Conservation (phyloP, 2,329 filamentous ascomycete species). For the Arthrobotrys iridis region DNA sequence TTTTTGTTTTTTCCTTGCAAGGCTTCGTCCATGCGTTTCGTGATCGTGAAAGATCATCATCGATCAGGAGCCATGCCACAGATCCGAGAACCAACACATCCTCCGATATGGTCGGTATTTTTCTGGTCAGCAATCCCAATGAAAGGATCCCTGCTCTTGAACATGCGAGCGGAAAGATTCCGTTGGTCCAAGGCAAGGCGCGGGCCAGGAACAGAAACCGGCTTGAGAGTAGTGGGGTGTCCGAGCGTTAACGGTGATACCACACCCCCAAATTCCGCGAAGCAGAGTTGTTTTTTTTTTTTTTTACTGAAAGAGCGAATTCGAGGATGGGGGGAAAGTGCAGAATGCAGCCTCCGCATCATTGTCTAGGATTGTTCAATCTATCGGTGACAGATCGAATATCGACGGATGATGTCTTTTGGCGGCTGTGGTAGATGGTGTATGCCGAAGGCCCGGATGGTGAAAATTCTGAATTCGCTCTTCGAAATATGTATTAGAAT, state of each 20-base stretch:
- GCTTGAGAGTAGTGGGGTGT: slow-evolving; percentile 33
- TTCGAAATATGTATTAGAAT: slow-evolving; percentile 21
- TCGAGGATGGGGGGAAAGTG: neutral
- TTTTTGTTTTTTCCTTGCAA: slow-evolving; percentile 11
- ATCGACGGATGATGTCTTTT: slow-evolving; percentile 3
- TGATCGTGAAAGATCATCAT: neutral
- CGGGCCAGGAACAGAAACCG: slow-evolving; percentile 49
- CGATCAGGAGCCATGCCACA: neutral
- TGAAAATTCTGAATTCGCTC: slow-evolving; percentile 29
- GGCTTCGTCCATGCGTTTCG: slow-evolving; percentile 1
- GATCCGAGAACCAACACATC: slow-evolving; percentile 5
- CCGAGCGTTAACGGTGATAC: slow-evolving; percentile 50
- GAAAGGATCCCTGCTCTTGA: slow-evolving; percentile 24
- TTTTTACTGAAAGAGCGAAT: neutral
- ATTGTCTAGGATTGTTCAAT: slow-evolving; percentile 24
- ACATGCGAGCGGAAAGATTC: slow-evolving; percentile 36
- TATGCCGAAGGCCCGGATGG: slow-evolving; percentile 1
- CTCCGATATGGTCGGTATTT: neutral
- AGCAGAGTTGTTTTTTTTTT: neutral
- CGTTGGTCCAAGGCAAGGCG: slow-evolving; percentile 29
- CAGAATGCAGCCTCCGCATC: neutral
- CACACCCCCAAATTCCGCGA: slow-evolving; percentile 2
- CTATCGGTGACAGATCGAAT: slow-evolving; percentile 44
- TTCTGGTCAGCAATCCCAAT: slow-evolving; percentile 18
- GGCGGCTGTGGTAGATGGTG: slow-evolving; percentile 8